Evolutionary conservation across 2,329 filamentous ascomycete species (phyloP).

Genomic region (Stromatinia cepivora): DNA sequence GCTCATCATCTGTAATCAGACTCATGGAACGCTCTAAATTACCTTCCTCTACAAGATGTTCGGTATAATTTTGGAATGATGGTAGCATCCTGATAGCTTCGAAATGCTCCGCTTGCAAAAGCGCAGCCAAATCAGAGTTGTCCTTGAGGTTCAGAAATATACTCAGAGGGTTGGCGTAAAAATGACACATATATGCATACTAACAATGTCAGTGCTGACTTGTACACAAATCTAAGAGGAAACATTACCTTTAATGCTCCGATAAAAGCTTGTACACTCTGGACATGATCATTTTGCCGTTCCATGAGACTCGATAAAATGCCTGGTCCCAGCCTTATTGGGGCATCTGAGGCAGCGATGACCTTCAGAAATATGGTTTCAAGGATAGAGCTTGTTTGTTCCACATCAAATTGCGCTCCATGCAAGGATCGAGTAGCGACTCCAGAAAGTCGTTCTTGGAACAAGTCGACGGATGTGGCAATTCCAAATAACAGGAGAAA

Average conservation of each 20-base stretch:
- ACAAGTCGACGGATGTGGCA: slow-evolving; percentile 77
- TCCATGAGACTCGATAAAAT: slow-evolving; percentile 65
- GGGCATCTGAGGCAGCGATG: slow-evolving; percentile 57
- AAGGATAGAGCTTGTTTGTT: slow-evolving; percentile 68
- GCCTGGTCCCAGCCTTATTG: slow-evolving; percentile 62
- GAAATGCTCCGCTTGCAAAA: slow-evolving; percentile 59
- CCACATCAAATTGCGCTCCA: slow-evolving; percentile 75
- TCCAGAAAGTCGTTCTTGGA: slow-evolving; percentile 72
- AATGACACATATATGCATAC: slow-evolving; percentile 86
- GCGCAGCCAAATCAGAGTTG: slow-evolving; percentile 37
- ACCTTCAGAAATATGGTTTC: slow-evolving; percentile 70
- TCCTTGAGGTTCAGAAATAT: slow-evolving; percentile 52
- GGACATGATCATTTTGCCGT: slow-evolving; percentile 74
- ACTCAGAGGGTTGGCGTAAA: slow-evolving; percentile 75
- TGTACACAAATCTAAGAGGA: neutral
- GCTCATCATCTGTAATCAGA: slow-evolving; percentile 61
- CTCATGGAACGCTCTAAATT: slow-evolving; percentile 48
- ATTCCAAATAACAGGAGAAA: slow-evolving; percentile 78
- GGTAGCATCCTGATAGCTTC: slow-evolving; percentile 67
- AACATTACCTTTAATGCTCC: slow-evolving; percentile 63
- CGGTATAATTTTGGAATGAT: slow-evolving; percentile 63
- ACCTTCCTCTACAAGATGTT: slow-evolving; percentile 48
- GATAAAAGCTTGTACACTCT: slow-evolving; percentile 71
- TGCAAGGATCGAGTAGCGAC: slow-evolving; percentile 65
- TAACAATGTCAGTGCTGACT: slow-evolving; percentile 41